Base-by-base conservation (phyloP, 768 basidiomycete species). In the Serendipita sp. region DNA sequence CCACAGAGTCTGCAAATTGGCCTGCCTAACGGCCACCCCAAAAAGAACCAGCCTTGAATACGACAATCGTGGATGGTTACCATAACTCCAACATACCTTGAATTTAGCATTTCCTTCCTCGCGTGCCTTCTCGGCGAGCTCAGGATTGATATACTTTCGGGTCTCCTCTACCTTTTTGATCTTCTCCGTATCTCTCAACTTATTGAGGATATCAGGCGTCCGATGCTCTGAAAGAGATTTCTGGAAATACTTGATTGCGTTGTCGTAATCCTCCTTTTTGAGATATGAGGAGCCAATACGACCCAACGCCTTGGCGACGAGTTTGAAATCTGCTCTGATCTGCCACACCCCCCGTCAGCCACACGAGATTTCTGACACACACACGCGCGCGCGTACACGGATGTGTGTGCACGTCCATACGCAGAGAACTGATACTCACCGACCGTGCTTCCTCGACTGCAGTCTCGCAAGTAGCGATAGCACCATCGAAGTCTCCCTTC, bases 221-320 rank as follows among this genome's bases (percentile, higher is more conserved):
- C 96, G 91, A 74, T 98, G 95, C 74, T 99, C 96, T 0, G 91
- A 85, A 54, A 99, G 81, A 3, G 90, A 92, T 75, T 98, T 98
- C 70, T 92, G 80, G 78, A 83, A 96, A 78, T 82, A 93, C 74
- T 90, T 93, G 80, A 95, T 83, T 15, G 94, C 94, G 47, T 81
- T 81, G 5, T 70, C 70, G 34, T 85, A 74, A 73, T 99, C 91
- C 48, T 78, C 82, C 72, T 90, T 89, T 75, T 86, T 88, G 65
- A 82, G 76, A 77, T 91, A 92, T 0, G 95, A 82, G 4, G 85
- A 83, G 11, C 95, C 96, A 60, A 86, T 82, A 62, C 96, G 90
- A 28, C 91, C 96, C 64, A 89, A 82, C 0, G 94, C 93, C 76
- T 98, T 98, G 36, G 95, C 95, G 66, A 96, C 77, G 66, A 96